Evolutionary conservation across 2,329 filamentous ascomycete species (phyloP).

Genomic region (Mycogone perniciosa): DNA sequence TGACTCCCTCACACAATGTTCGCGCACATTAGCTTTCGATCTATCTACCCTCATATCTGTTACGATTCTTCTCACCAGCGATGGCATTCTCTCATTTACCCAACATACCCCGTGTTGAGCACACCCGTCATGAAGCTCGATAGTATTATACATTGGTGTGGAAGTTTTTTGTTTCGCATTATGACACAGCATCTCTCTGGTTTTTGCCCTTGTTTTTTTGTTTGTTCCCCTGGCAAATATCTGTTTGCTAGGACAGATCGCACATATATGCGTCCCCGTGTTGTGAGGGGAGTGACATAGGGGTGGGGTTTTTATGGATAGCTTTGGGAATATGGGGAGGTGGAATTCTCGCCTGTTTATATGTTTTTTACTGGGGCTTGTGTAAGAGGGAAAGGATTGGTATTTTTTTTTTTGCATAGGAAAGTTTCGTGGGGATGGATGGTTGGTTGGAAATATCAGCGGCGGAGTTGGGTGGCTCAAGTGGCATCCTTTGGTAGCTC

Average conservation of each 20-base stretch:
- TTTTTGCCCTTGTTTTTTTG: constrained; percentile 15
- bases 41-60: neutral
- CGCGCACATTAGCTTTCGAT: neutral
- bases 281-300: neutral
- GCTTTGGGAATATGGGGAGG: constrained; percentile 1
- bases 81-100: constrained; percentile 26
- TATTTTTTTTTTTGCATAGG: constrained; percentile 10
- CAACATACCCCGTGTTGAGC: constrained; percentile 12
- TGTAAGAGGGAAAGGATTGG: constrained; percentile 16
- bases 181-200: constrained; percentile 19
- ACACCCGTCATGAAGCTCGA: constrained; percentile 23
- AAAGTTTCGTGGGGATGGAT: constrained; percentile 1
- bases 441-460: constrained; percentile 23
- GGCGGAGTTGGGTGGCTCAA: constrained; percentile 28
- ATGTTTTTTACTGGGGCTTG: neutral
- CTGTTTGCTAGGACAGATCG: neutral
- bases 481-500: constrained; percentile 21
- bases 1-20: neutral
- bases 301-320: neutral
- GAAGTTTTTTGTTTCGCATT: constrained; percentile 18
- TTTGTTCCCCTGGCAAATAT: neutral
- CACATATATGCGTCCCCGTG: neutral
- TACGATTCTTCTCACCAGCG: constrained; percentile 20
- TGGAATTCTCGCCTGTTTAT: neutral
- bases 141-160: constrained; percentile 15